Conservation (phyloP, 2,329 filamentous ascomycete genomes). For the Colletotrichum orbiculare region DNA sequence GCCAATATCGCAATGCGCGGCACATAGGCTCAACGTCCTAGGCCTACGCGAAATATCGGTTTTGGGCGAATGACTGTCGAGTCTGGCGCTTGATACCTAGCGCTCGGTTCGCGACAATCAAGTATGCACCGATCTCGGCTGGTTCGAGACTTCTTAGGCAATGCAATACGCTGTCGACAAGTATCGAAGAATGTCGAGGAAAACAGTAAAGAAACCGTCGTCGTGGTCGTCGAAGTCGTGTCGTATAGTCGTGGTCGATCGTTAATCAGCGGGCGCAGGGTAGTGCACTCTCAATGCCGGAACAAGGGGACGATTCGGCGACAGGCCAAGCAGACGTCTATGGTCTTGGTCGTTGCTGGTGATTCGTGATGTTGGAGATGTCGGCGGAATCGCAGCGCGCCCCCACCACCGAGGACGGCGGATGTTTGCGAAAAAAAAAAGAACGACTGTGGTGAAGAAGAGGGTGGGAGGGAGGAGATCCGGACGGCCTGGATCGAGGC, state of each 20-base stretch:
- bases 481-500: constrained; percentile 34
- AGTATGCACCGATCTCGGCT: constrained; percentile 24
- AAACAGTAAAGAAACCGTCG: constrained; percentile 15
- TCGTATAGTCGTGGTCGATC: constrained; percentile 24
- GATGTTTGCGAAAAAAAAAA: constrained; percentile 31
- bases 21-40: neutral
- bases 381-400: constrained; percentile 32
- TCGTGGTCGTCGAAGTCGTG: constrained; percentile 22
- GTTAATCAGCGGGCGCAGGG: constrained; percentile 18
- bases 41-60: neutral
- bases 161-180: neutral
- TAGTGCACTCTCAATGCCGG: constrained; percentile 14
- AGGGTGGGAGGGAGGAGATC: constrained; percentile 34
- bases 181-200: constrained; percentile 16
- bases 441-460: constrained; percentile 36
- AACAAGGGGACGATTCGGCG: constrained; percentile 27
- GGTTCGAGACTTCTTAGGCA: constrained; percentile 14
- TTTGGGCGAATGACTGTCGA: neutral
- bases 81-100: constrained; percentile 2
- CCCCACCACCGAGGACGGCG: constrained; percentile 37
- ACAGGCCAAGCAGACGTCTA: constrained; percentile 15
- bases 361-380: constrained; percentile 24
- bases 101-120: constrained; percentile 10
- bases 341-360: constrained; percentile 22
- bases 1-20: constrained; percentile 7